Evolutionary conservation across 306 rosid species (phyloP).

Genomic region (Arachis hypogaea): DNA sequence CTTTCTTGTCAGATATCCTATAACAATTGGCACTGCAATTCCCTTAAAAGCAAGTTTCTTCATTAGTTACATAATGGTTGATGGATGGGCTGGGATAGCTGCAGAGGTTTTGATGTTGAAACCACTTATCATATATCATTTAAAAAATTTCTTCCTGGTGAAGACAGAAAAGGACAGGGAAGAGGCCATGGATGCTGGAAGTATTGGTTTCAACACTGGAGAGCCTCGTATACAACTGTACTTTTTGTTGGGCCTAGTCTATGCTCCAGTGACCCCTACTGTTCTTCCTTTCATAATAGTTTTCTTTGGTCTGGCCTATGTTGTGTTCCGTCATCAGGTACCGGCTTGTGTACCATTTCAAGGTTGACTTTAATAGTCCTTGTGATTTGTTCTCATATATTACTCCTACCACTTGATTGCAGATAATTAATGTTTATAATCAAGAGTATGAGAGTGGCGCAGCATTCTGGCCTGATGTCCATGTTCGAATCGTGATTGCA

Average conservation of each 20-base stretch:
- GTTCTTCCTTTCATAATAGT: slow-evolving; percentile 89
- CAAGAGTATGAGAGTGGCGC: slow-evolving; percentile 94
- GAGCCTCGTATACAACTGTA: slow-evolving; percentile 95
- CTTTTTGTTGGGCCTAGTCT: slow-evolving; percentile 85
- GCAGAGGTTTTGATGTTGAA: slow-evolving; percentile 95
- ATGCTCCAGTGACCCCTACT: slow-evolving; percentile 80
- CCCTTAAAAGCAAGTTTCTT: slow-evolving; percentile 98
- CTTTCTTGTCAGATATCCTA: slow-evolving; percentile 71
- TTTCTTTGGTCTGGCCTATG: slow-evolving; percentile 87
- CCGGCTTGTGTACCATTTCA: slow-evolving; percentile 9
- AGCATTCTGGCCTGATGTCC: slow-evolving; percentile 99
- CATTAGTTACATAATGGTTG: slow-evolving; percentile 96
- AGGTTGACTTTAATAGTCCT: slow-evolving; percentile 16
- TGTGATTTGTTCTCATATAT: slow-evolving; percentile 27
- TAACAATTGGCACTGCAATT: slow-evolving; percentile 80
- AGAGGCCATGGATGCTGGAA: slow-evolving; percentile 98
- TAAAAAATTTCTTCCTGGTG: slow-evolving; percentile 93
- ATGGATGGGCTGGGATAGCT: slow-evolving; percentile 99
- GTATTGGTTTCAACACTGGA: slow-evolving; percentile 94
- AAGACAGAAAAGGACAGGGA: slow-evolving; percentile 97
- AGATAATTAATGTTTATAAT: slow-evolving; percentile 94
- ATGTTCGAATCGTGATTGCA: slow-evolving; percentile 72
- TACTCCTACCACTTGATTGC: slow-evolving; percentile 44
- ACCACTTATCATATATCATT: slow-evolving; percentile 83
- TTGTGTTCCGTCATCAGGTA: slow-evolving; percentile 99